Base-by-base conservation (phyloP, 257 asterid species). In the Eucommia ulmoides region DNA sequence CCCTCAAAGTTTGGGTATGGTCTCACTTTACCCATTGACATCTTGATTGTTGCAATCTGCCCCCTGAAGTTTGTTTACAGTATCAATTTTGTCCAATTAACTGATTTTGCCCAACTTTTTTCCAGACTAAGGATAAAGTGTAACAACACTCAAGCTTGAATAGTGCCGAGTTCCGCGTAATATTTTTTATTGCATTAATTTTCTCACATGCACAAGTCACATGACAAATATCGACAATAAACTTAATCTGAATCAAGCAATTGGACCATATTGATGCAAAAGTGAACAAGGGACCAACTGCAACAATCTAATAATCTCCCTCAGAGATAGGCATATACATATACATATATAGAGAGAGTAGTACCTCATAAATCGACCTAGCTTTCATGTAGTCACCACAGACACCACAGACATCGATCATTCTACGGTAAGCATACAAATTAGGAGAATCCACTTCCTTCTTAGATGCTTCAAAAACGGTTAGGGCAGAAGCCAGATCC, bases 321-420 rank as follows among this genome's bases (percentile, higher is more conserved):
- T 35, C 9, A 35, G 44, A 35, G 16, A 35, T 11, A 15, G n/a
- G 2, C 11, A 35, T 10, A 2, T 10, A 10, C 11, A 2, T 15
- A 35, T 10, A 35, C 1, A 0, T 35, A 10, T 17, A 35, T 9
- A 4, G 11, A 35, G 11, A 11, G 44, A 18, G 11, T 35, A 42
- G 29, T 82, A 89, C 97, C 96, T 89, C 79, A 52, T 71, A 89
- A 59, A 89, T 82, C 63, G 71, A 50, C 65, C 97, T 74, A 19
- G 97, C 76, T 79, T 85, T 82, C 76, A 72, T 41, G 74, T 65
- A 75, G 73, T 82, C 77, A 24, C 94, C 93, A 66, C 96, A 89
- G 73, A 80, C 91, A 56, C 97, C 96, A 53, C 97, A 89, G 53
- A 73, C 96, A 72, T 89, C 97, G 72, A 89, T 82, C 53, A 82